phyloP scores from a whole-genome alignment of 2,329 filamentous ascomycete species.

The Verticillium dahliae region DNA sequence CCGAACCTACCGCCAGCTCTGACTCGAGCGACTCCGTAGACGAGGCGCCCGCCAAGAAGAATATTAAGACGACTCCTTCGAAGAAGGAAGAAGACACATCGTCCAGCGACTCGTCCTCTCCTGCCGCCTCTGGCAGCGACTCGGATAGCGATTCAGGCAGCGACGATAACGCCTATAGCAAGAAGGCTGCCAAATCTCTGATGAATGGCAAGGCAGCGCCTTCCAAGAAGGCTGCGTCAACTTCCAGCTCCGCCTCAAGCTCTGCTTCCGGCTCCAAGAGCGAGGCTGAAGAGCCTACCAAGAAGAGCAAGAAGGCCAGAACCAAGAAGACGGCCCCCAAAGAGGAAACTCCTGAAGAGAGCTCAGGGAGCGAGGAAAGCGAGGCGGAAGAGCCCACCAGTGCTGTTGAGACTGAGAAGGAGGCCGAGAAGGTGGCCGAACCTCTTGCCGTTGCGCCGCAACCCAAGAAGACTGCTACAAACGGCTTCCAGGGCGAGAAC shows the following conservation, averaged over 20 bases:
- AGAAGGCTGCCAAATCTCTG: constrained; percentile 12
- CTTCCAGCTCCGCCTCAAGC: background rate
- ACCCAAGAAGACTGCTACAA: constrained; percentile 28
- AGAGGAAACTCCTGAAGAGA: constrained; percentile 12
- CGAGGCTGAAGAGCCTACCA: background rate
- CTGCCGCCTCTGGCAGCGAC: constrained; percentile 14
- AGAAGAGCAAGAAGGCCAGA: background rate
- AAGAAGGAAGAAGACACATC: constrained; percentile 5
- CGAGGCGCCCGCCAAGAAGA: constrained; percentile 15
- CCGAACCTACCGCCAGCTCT: background rate
- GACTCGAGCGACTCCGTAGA: constrained; percentile 20
- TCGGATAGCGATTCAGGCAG: constrained; percentile 18
- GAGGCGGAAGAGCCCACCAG: constrained; percentile 10
- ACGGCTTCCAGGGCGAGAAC: constrained; percentile 41
- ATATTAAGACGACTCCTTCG: background rate
- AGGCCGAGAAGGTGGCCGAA: constrained; percentile 23
- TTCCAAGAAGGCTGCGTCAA: background rate
- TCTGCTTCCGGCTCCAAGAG: background rate
- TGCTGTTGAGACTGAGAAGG: constrained; percentile 12
- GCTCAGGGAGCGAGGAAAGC: constrained; percentile 18
- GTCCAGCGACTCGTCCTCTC: constrained; percentile 1
- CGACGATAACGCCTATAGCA: constrained; percentile 13
- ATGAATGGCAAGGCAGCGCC: constrained; percentile 1
- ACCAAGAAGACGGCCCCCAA: constrained; percentile 4
- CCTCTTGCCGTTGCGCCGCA: constrained; percentile 23